Evolutionary conservation across 2,329 filamentous ascomycete species (phyloP).

Genomic region (Leptographium lundbergii): DNA sequence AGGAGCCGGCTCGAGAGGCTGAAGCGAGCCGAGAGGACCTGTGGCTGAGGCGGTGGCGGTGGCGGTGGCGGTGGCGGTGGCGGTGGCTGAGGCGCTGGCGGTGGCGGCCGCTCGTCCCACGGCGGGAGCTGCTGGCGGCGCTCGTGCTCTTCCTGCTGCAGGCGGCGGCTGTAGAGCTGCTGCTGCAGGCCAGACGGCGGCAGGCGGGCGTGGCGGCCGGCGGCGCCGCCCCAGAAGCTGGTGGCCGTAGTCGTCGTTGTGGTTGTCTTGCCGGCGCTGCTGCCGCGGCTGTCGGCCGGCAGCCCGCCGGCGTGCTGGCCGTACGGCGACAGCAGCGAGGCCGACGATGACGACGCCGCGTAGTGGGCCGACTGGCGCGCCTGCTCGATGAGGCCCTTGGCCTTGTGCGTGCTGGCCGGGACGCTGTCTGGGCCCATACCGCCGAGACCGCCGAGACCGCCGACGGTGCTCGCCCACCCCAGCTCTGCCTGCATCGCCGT

Average conservation of each 20-base stretch:
- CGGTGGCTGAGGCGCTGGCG: slow-evolving; percentile 7
- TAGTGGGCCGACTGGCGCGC: slow-evolving; percentile 12
- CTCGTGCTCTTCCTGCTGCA: slow-evolving; percentile 13
- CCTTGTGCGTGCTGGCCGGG: neutral
- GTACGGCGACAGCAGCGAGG: slow-evolving; percentile 5
- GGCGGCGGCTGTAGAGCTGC: neutral
- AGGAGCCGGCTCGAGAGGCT: slow-evolving; percentile 35
- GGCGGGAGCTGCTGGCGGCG: slow-evolving; percentile 1
- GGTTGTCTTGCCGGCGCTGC: neutral
- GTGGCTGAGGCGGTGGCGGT: slow-evolving; percentile 15
- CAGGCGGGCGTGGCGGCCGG: neutral
- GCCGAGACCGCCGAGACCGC: neutral
- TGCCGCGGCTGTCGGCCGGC: too few species aligned
- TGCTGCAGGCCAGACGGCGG: neutral
- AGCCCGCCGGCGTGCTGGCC: slow-evolving; percentile 1
- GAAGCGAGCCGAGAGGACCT: slow-evolving; percentile 31
- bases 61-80: neutral
- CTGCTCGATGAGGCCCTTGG: slow-evolving; percentile 9
- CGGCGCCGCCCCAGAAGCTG: neutral
- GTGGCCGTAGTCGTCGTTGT: neutral
- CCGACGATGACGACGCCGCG: slow-evolving; percentile 9
- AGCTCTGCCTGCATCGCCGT: slow-evolving; percentile 37
- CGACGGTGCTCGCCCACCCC: too few species aligned
- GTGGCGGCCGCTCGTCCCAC: slow-evolving; percentile 18
- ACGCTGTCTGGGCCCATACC: too few species aligned